Evolutionary conservation across 2,329 filamentous ascomycete species (phyloP).

Genomic region (Hypoxylon rubiginosum): DNA sequence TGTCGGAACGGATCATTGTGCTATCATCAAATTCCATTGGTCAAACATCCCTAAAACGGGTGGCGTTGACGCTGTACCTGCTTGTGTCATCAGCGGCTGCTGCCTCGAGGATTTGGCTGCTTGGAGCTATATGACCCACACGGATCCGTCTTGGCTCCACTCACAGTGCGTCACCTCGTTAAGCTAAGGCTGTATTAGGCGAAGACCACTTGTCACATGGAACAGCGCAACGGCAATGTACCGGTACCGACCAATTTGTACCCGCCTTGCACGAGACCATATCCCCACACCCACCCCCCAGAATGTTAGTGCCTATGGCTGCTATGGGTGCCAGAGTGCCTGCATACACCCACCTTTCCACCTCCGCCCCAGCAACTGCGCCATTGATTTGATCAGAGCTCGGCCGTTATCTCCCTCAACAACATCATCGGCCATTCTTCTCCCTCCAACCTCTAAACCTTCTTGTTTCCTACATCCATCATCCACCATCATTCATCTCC

Average conservation of each 20-base stretch:
- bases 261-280: slow-evolving; percentile 36
- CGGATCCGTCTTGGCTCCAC: slow-evolving; percentile 1
- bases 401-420: slow-evolving; percentile 38
- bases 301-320: neutral
- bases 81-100: slow-evolving; percentile 42
- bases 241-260: slow-evolving; percentile 25
- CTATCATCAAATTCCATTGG: slow-evolving; percentile 24
- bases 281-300: slow-evolving; percentile 34
- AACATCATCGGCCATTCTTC: slow-evolving; percentile 40
- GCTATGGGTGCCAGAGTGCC: slow-evolving; percentile 20
- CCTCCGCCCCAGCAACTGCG: slow-evolving; percentile 17
- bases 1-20: slow-evolving; percentile 36
- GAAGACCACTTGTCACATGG: slow-evolving; percentile 28
- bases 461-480: slow-evolving; percentile 9
- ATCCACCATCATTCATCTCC: slow-evolving; percentile 10
- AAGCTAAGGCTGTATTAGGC: slow-evolving; percentile 16
- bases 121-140: slow-evolving; percentile 31
- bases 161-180: slow-evolving; percentile 24
- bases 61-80: slow-evolving; percentile 39
- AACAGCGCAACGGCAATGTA: slow-evolving; percentile 26
- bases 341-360: slow-evolving; percentile 24
- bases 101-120: slow-evolving; percentile 38
- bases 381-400: slow-evolving; percentile 27
- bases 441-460: slow-evolving; percentile 18
- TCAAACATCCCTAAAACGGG: slow-evolving; percentile 1